Evolutionary conservation across 2,329 filamentous ascomycete genomes (phyloP), one percentile per base, ranked within the genome.

Genomic region (Trichothecium sympodiale): DNA sequence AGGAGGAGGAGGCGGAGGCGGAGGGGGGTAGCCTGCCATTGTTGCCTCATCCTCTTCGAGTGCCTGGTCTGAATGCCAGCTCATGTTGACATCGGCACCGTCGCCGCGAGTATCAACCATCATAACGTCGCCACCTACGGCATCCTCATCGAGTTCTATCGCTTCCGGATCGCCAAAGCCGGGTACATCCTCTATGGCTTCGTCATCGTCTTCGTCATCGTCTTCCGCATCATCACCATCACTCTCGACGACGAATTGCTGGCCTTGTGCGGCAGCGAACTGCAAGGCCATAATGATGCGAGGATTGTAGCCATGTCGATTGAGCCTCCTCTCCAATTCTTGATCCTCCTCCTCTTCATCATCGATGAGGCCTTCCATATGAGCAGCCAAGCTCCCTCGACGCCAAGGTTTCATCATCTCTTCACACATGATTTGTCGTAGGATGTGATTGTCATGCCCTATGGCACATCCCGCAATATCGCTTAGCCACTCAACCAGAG

Each of bases 401-500:
- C 79, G 75, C 91, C 91, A 98, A 2, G 83, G 74, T 46, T 80
- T 82, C 41, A 98, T 74, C 49, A 96, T 72, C 56, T 98, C 86
- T 55, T 96, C 86, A 51, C 91, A 98, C 28, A 98, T 76, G 6
- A 82, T 77, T 35, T 77, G 79, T 27, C 87, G 75, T 30, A 98
- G 65, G 14, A 96, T 77, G 40, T 83, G 69, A 42, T 78, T 74
- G 50, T 98, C 86, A 23, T 76, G 67, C 2, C 85, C 86, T 32
- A 94, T 83, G 36, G 77, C 82, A 57, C 88, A 95, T 20, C 87
- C 87, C 7, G 87, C 76, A 49, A 98, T 93, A 56, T 98, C 93
- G 35, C 80, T 74, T 15, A 98, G 71, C 93, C 93, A 98, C 49
- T 95, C 88, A 36, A 98, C 82, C 41, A 98, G 89, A 13, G 87